These are phyloP conservation scores for Psidium guajava DNA, from an alignment of 345 rosid genomes.

Conservation along the genomic window DNA sequence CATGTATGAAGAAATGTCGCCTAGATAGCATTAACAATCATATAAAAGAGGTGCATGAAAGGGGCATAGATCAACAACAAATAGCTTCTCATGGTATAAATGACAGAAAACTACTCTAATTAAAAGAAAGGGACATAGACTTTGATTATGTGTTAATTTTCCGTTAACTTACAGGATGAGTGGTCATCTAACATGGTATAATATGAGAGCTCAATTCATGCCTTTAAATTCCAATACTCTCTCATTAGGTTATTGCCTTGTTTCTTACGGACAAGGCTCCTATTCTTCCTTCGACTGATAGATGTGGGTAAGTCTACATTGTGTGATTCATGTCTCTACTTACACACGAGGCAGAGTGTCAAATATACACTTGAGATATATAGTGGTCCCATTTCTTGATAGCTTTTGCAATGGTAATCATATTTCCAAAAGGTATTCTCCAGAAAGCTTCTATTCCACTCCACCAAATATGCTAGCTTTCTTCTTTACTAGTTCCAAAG, in stretches of 20 bases:
- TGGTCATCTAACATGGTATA: not conserved
- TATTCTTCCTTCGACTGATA: not conserved
- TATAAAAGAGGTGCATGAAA: not conserved
- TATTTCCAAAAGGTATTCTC: not conserved
- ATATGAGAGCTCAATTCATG: not conserved
- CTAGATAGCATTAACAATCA: not conserved
- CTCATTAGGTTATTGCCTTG: not conserved
- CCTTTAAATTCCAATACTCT: not conserved
- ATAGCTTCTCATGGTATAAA: not conserved
- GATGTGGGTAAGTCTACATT: not conserved
- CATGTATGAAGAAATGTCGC: not conserved
- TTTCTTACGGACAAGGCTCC: not conserved
- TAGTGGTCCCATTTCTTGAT: not conserved
- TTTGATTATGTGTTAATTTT: not conserved
- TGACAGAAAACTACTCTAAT: not conserved
- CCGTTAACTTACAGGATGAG: not conserved
- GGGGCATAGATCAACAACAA: not conserved
- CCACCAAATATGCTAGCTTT: not conserved
- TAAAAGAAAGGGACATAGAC: not conserved
- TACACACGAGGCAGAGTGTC: not conserved
- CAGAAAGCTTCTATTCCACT: not conserved
- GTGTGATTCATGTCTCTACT: not conserved
- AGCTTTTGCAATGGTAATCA: not conserved
- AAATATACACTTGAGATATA: not conserved
- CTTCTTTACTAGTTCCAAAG: not conserved